A percentile compares a stretch with the other conserved stretches of the same genome.
These are phyloP conservation scores for Cryptococcus neoformans DNA, from an alignment of 1,284 basidiomycete genomes.

Conservation along the genomic window DNA sequence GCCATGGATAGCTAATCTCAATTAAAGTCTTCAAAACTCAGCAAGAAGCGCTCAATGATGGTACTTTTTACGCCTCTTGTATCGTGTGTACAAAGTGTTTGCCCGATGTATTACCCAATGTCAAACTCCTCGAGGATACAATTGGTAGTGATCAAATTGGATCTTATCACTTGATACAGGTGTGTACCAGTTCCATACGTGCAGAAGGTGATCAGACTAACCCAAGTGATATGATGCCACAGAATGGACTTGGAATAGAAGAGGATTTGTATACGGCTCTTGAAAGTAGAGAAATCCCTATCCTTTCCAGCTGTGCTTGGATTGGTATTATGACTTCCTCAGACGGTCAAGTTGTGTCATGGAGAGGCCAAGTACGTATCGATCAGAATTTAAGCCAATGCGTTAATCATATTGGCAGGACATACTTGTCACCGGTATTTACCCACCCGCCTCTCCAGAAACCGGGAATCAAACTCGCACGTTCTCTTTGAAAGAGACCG, in stretches of 20 bases:
- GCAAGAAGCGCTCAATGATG: conserved; percentile 55
- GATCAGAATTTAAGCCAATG: neutral
- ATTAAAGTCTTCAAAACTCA: conserved; percentile 59
- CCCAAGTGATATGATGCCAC: neutral
- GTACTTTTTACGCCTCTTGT: conserved; percentile 62
- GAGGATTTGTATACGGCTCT: conserved; percentile 61
- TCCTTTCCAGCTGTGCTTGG: conserved; percentile 40
- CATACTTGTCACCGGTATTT: conserved; percentile 34
- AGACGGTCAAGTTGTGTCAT: conserved; percentile 30
- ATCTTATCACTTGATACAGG: conserved; percentile 65
- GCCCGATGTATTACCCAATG: conserved; percentile 63
- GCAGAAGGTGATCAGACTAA: neutral
- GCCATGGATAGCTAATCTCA: no score
- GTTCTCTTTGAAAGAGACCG: conserved; percentile 15
- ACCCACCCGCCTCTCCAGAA: conserved; percentile 23
- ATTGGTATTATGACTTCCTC: conserved; percentile 33
- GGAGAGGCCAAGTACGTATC: conserved; percentile 28
- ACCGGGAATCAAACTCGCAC: conserved; percentile 4
- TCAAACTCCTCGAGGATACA: conserved; percentile 59
- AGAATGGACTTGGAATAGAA: conserved; percentile 73
- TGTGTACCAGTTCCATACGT: conserved; percentile 7
- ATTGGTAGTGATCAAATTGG: conserved; percentile 57
- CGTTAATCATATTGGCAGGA: conserved; percentile 12
- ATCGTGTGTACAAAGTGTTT: conserved; percentile 69
- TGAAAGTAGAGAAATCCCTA: conserved; percentile 40